These are phyloP conservation scores for Salix brachista DNA, from an alignment of 345 rosid genomes.

Conservation along the genomic window DNA sequence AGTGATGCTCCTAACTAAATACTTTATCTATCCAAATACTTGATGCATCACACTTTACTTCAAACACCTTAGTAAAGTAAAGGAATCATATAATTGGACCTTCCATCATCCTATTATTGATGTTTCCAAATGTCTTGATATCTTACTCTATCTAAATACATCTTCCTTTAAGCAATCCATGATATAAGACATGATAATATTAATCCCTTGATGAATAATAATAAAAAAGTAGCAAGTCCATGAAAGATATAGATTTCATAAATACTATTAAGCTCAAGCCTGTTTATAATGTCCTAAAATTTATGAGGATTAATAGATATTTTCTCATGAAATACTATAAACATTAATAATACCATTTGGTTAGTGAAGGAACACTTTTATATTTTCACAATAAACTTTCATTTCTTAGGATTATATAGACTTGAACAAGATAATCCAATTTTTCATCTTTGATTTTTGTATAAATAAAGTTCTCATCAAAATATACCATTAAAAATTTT, in stretches of 20 bases:
- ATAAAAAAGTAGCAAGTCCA: no score
- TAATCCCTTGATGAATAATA: no score
- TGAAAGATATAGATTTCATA: no score
- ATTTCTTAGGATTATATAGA: no score
- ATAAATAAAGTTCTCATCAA: no score
- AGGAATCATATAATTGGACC: not conserved
- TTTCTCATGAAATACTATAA: no score
- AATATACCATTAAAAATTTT: not conserved
- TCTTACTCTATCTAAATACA: not conserved
- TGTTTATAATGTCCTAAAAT: not conserved
- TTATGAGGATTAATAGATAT: not conserved
- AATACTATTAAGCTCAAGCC: not conserved
- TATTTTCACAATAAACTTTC: no score
- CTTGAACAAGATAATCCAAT: no score
- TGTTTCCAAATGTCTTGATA: not conserved
- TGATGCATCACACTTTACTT: not conserved
- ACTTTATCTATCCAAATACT: not conserved
- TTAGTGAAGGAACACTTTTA: no score
- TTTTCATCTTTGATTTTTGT: no score
- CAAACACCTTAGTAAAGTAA: not conserved
- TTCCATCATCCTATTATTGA: not conserved
- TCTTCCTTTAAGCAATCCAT: not conserved
- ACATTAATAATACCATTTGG: not conserved
- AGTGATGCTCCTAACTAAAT: not conserved
- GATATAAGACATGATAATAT: not conserved